Percentiles rank a stretch among this genome's conserved stretches.
Evolutionary conservation across 169 alveolate genomes (phyloP).

Genomic region (Plasmodium relictum): DNA sequence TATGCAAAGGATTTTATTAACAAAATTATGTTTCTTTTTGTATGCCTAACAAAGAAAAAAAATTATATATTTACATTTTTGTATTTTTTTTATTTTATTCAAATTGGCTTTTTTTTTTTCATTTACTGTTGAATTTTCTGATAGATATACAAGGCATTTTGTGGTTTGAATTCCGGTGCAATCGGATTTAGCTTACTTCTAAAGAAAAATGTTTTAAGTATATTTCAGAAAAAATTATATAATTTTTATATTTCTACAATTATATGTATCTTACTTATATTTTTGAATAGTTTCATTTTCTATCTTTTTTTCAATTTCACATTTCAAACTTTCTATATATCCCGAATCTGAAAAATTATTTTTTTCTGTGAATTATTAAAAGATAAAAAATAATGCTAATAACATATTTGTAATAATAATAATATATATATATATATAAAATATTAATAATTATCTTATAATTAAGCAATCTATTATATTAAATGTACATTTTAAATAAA

Average conservation of each 20-base stretch:
- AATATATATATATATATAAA: slow-evolving; percentile 1
- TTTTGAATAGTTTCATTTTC: slow-evolving; percentile 15
- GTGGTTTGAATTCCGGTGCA: slow-evolving; percentile 72
- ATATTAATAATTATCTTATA: too few species aligned
- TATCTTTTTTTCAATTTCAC: slow-evolving; percentile 36
- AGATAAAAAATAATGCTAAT: not conserved
- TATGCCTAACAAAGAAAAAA: slow-evolving; percentile 16
- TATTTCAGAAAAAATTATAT: not conserved
- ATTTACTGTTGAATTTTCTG: slow-evolving; percentile 62
- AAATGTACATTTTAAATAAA: too few species aligned
- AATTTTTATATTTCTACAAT: not conserved
- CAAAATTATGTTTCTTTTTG: slow-evolving; percentile 27
- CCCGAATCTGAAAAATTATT: slow-evolving; percentile 24
- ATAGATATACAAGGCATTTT: slow-evolving; percentile 51
- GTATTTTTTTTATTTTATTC: not conserved
- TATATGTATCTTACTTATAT: slow-evolving; percentile 31
- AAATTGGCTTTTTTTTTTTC: not conserved
- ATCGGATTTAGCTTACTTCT: slow-evolving; percentile 71
- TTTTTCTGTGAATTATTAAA: slow-evolving; percentile 5
- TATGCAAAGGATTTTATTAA: slow-evolving; percentile 59
- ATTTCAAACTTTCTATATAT: slow-evolving; percentile 37
- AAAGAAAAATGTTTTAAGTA: not conserved
- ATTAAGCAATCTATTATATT: too few species aligned
- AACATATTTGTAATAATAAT: not conserved
- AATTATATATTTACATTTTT: not conserved